Percentiles rank a stretch among this genome's conserved stretches.
Evolutionary conservation across 306 rosid species (phyloP).

Genomic region (Trichosanthes truncata): DNA sequence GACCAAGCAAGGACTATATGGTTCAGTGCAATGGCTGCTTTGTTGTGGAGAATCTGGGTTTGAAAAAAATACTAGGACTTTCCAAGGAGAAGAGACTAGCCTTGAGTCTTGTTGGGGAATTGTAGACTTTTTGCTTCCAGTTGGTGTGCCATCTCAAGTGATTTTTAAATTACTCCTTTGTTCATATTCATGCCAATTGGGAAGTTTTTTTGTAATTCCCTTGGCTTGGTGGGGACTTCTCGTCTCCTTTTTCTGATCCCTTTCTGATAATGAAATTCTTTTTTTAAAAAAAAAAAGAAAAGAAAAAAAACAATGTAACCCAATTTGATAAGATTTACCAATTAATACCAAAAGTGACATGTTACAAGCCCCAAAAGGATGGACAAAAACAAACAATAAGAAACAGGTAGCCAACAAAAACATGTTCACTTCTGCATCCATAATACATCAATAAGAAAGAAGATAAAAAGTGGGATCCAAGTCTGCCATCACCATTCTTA

Average conservation of each 20-base stretch:
- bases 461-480: neutral
- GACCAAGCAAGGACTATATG: no score
- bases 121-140: neutral
- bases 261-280: neutral
- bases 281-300: no score
- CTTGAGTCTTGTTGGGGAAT: neutral
- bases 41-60: neutral
- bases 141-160: neutral
- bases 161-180: neutral
- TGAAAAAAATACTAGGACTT: neutral
- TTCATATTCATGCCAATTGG: neutral
- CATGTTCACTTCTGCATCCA: neutral
- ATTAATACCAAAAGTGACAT: neutral
- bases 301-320: neutral
- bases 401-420: neutral
- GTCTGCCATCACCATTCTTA: conserved; percentile 1
- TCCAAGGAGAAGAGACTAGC: neutral
- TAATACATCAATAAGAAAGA: neutral
- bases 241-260: neutral
- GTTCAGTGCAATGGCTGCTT: neutral
- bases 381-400: neutral
- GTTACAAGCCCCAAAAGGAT: neutral
- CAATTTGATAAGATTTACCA: neutral
- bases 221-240: neutral
- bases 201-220: neutral